A percentile compares a stretch with the other conserved stretches of the same genome.
phyloP scores from a whole-genome alignment of 129 eudicot species.

The Arctium minus region DNA sequence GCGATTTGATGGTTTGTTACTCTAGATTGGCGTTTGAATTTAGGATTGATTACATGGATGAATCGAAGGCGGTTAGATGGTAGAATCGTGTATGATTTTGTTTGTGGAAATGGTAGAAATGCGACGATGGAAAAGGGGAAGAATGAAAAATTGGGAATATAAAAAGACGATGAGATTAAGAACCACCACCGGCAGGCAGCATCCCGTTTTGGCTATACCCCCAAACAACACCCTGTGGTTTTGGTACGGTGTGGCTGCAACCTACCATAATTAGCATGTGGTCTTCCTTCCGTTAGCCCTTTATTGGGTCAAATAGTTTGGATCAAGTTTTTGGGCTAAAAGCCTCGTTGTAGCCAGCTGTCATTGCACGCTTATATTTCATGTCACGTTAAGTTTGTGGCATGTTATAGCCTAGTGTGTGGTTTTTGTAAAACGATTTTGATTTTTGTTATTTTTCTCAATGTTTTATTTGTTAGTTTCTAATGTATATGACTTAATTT shows the following conservation, averaged over 20 bases:
- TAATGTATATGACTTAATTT: no score
- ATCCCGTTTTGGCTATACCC: conserved; percentile 2
- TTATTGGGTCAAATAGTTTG: neutral
- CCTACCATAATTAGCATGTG: conserved; percentile 14
- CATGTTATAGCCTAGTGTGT: no score
- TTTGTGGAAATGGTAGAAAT: neutral
- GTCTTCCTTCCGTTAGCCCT: neutral
- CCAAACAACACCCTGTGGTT: conserved; percentile 7
- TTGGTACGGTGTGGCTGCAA: neutral
- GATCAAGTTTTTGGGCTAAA: no score
- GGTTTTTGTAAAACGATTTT: no score
- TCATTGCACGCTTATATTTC: no score
- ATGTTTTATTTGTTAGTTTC: no score
- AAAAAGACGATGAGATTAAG: conserved; percentile 4
- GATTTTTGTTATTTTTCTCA: no score
- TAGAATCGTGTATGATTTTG: neutral
- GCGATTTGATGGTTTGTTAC: neutral
- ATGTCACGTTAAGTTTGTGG: no score
- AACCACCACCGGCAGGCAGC: conserved; percentile 12
- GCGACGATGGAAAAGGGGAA: neutral
- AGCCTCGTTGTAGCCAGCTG: no score
- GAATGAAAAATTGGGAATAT: conserved; percentile 12
- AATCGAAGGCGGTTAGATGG: neutral
- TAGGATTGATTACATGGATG: neutral
- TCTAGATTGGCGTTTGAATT: neutral